Evolutionary conservation across 805 yeast species (phyloP).

Genomic region (Ogataea glucozyma): DNA sequence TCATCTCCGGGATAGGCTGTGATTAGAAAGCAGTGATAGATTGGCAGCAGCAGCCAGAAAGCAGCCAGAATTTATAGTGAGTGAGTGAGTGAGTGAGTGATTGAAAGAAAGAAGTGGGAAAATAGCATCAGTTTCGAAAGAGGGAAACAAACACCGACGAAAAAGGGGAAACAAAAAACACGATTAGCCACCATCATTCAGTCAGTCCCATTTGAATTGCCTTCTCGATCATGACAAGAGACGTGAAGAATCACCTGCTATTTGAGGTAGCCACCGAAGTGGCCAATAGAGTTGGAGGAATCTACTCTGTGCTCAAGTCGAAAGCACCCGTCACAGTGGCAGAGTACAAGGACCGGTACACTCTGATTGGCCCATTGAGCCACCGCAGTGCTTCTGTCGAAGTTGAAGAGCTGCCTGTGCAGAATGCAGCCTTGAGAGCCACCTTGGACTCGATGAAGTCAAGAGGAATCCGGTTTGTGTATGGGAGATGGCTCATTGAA

Average conservation of each 20-base stretch:
- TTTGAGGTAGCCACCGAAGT: constrained; percentile 97
- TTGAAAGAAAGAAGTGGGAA: not conserved
- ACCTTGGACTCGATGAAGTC: constrained; percentile 77
- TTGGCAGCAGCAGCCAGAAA: too few relatives aligned
- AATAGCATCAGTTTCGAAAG: not conserved
- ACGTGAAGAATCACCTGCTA: constrained; percentile 80
- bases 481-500: constrained; percentile 96
- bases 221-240: constrained; percentile 66
- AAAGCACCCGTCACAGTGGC: constrained; percentile 96
- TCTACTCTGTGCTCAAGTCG: constrained; percentile 92
- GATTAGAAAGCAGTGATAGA: too few relatives aligned
- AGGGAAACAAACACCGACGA: too few relatives aligned
- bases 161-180: not conserved
- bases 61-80: not conserved
- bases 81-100: not conserved
- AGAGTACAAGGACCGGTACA: constrained; percentile 85
- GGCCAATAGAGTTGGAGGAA: constrained; percentile 97
- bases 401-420: constrained; percentile 67
- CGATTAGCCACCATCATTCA: not conserved
- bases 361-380: constrained; percentile 84
- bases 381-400: constrained; percentile 72
- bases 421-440: constrained; percentile 49
- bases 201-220: constrained; percentile 1
- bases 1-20: too few relatives aligned
- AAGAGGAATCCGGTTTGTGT: constrained; percentile 79